Evolutionary conservation across 768 basidiomycete species (phyloP), one percentile per base, ranked within the genome.

Genomic region (Dioszegia aurantiaca): DNA sequence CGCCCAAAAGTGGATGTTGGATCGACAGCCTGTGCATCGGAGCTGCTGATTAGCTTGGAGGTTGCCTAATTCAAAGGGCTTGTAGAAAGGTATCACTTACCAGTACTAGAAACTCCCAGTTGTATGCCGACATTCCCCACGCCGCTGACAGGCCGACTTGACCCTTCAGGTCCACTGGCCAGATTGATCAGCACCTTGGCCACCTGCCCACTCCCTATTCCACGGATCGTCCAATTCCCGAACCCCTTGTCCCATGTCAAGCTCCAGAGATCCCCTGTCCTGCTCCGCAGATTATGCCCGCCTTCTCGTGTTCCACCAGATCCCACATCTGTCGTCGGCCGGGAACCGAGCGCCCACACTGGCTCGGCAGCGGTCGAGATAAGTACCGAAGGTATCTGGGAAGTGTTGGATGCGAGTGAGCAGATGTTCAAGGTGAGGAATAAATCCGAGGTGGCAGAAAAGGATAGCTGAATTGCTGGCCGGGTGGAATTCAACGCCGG

Each of bases 341-440:
- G 65, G 4, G 52, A 9, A 24, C 58, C 61, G 0, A 70, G 44
- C 12, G 56, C 45, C 40, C 61, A 68, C 3, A 43, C 33, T 5
- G 56, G 45, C 2, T 60, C 56, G 30, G 55, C 33, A 10, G 31
- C 26, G 6, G 62, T 62, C 3, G 69, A 67, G 21, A 73, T 21
- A 4, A 65, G 49, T 26, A 66, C 51, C 6, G 36, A 64, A 10
- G 71, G 71, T 3, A 69, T 19, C 11, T 67, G 41, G 11, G 65
- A 62, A 6, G 56, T 46, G 48, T 72, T 64, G 39, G 61, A 59
- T 0, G 69, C 47, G n/a, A 72, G 56, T 4, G 73, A 61, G 53
- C 69, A 70, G 45, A 74, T 60, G 30, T 69, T 70, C 61, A 77
- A 54, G 5, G 73, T 76, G 17, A 76, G 45, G 48, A 61, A 69